Conservation (phyloP, 805 yeast species). For the Pachysolen tannophilus region DNA sequence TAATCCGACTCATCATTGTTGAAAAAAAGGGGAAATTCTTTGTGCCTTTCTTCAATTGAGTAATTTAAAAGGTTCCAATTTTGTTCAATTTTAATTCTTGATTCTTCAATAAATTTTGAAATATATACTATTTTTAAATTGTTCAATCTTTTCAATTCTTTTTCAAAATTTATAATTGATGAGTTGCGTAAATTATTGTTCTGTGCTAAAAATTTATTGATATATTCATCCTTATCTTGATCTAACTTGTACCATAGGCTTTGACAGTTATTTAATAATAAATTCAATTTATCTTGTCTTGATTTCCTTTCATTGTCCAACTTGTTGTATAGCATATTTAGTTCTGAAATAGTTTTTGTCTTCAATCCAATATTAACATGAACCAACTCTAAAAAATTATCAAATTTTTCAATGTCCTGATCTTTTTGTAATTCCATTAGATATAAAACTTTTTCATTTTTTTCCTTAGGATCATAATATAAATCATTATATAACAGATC, state of each 20-base stretch:
- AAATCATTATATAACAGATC: slow-evolving; percentile 1
- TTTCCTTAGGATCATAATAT: slow-evolving; percentile 5
- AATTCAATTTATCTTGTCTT: slow-evolving; percentile 29
- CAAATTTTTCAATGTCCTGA: slow-evolving; percentile 6
- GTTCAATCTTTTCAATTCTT: slow-evolving; percentile 50
- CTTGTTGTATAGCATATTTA: slow-evolving; percentile 7
- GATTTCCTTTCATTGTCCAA: slow-evolving; percentile 24
- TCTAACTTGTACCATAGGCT: slow-evolving; percentile 39
- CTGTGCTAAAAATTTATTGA: slow-evolving; percentile 28
- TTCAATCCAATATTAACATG: slow-evolving; percentile 18
- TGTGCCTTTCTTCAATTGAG: slow-evolving; percentile 39
- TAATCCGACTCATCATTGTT: slow-evolving; percentile 27
- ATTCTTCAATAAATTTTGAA: slow-evolving; percentile 57
- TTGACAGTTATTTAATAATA: slow-evolving; percentile 24
- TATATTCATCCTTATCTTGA: slow-evolving; percentile 20
- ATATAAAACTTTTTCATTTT: slow-evolving; percentile 10
- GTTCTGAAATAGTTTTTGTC: slow-evolving; percentile 10
- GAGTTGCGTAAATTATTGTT: slow-evolving; percentile 40
- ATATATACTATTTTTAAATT: slow-evolving; percentile 55
- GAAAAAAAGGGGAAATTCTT: slow-evolving; percentile 35
- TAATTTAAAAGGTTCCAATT: slow-evolving; percentile 59
- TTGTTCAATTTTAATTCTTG: slow-evolving; percentile 49
- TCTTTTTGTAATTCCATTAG: slow-evolving; percentile 5
- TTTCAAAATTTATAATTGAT: slow-evolving; percentile 41
- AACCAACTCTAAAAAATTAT: slow-evolving; percentile 12